A percentile compares a stretch with the other conserved stretches of the same genome.
These are phyloP conservation scores for Cryptococcus sp. DNA, from an alignment of 1,284 basidiomycete genomes.

Conservation along the genomic window DNA sequence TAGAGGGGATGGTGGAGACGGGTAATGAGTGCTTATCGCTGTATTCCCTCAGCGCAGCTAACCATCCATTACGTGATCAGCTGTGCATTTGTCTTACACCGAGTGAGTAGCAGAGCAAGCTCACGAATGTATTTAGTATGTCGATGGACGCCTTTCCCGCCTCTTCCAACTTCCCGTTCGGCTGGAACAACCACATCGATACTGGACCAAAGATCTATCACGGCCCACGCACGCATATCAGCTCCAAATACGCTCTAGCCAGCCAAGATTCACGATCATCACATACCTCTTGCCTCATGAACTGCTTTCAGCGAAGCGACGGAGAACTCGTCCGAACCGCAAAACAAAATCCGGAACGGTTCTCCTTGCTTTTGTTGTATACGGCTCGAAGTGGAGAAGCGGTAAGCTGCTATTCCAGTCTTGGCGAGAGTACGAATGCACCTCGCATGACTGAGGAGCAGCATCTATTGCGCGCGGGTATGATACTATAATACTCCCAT, in stretches of 20 bases:
- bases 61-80: neutral
- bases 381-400: neutral
- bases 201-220: conserved; percentile 45
- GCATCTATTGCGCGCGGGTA: neutral
- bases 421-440: neutral
- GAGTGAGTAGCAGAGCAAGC: neutral
- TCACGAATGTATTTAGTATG: conserved; percentile 11
- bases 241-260: neutral
- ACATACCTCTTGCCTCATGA: conserved; percentile 43
- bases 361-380: neutral
- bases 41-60: conserved; percentile 20
- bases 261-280: neutral
- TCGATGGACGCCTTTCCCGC: conserved; percentile 16
- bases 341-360: conserved; percentile 53
- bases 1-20: conserved; percentile 6
- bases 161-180: conserved; percentile 21
- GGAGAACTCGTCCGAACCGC: conserved; percentile 56
- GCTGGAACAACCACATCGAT: conserved; percentile 42
- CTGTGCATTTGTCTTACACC: neutral
- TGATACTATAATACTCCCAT: too few species aligned
- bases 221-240: neutral
- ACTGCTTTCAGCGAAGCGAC: conserved; percentile 48
- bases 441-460: neutral
- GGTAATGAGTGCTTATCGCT: conserved; percentile 8
- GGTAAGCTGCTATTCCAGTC: too few species aligned